Evolutionary conservation across 164 flowering plant species (phyloP).

Genomic region (Protea cynaroides): DNA sequence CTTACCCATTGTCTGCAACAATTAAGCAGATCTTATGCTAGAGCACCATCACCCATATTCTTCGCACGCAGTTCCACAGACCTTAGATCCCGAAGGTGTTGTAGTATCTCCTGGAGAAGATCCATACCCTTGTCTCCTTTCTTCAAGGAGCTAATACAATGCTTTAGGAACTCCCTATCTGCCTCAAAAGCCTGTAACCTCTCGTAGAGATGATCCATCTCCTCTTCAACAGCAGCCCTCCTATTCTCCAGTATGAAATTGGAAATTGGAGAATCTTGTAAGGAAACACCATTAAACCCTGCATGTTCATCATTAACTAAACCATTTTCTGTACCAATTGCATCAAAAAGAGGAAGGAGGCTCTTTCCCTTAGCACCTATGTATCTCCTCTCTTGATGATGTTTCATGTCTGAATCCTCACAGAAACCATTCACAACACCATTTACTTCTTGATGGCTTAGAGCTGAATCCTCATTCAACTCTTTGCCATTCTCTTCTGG

Average conservation of each 20-base stretch:
- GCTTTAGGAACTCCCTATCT: slow-evolving; percentile 77
- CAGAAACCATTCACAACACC: slow-evolving; percentile 41
- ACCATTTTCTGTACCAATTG: slow-evolving; percentile 36
- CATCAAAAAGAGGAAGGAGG: slow-evolving; percentile 79
- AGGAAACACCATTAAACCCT: slow-evolving; percentile 25
- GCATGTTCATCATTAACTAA: slow-evolving; percentile 25
- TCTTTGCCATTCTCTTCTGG: slow-evolving; percentile 30
- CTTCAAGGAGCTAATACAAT: slow-evolving; percentile 71
- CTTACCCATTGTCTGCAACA: slow-evolving; percentile 10
- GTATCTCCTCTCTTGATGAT: slow-evolving; percentile 33
- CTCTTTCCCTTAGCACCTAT: slow-evolving; percentile 47
- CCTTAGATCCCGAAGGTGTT: slow-evolving; percentile 75
- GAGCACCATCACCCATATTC: slow-evolving; percentile 31
- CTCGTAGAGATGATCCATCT: slow-evolving; percentile 78
- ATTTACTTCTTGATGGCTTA: slow-evolving; percentile 20
- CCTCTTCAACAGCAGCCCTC: slow-evolving; percentile 56
- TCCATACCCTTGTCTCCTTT: slow-evolving; percentile 89
- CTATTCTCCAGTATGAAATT: slow-evolving; percentile 28
- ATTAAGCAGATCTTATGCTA: slow-evolving; percentile 11
- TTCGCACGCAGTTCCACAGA: slow-evolving; percentile 56
- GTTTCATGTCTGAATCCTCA: slow-evolving; percentile 36
- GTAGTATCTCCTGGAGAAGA: slow-evolving; percentile 82
- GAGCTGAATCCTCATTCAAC: slow-evolving; percentile 13
- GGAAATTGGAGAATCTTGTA: slow-evolving; percentile 20
- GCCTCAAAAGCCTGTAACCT: slow-evolving; percentile 88